Evolutionary conservation across 2,329 filamentous ascomycete genomes (phyloP), one percentile per base, ranked within the genome.

Genomic region (Penicillium sp.): DNA sequence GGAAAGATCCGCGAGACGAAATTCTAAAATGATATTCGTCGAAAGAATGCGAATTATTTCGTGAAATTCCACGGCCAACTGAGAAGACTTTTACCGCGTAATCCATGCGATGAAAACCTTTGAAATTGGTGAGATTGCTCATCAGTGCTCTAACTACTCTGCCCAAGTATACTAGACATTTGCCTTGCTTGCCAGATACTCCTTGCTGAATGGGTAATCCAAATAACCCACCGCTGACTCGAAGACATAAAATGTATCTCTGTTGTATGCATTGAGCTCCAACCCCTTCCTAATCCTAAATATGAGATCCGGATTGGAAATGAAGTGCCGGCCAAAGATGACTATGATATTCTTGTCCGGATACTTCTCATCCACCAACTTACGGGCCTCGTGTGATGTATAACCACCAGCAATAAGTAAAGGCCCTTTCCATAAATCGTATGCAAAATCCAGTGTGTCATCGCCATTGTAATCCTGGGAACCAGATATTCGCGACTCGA

Each of bases 351-450:
- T 58, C 9, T 60, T 47, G 6, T 63, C 53, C n/a, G 54, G 55
- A 33, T 67, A 66, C 17, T 57, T 53, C 19, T 61, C 31, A n/a
- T 71, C 69, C 1, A 72, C 70, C 0, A 70, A 66, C 22, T 65
- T 67, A 22, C 69, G 62, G 0, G 77, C 76, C 10, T 62, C 67
- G 0, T 72, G 70, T 0, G 69, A 57, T 6, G 65, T 74, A 64
- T 75, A 80, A 3, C 75, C 77, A 22, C 79, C 79, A 2, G 77
- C 77, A 6, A 83, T 61, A 2, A 85, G 55, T 38, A 84, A 59
- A 0, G 80, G 79, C 5, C 68, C 74, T 5, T 64, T 58, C 78
- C 79, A 82, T 4, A 73, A 59, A 54, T 78, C 65, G 44, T 79
- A 53, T 36, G 78, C 57, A 53, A 74, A 77, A 33, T 77, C 71